Evolutionary conservation across 2,329 filamentous ascomycete genomes (phyloP).

Genomic region (Emergomyces africanus): DNA sequence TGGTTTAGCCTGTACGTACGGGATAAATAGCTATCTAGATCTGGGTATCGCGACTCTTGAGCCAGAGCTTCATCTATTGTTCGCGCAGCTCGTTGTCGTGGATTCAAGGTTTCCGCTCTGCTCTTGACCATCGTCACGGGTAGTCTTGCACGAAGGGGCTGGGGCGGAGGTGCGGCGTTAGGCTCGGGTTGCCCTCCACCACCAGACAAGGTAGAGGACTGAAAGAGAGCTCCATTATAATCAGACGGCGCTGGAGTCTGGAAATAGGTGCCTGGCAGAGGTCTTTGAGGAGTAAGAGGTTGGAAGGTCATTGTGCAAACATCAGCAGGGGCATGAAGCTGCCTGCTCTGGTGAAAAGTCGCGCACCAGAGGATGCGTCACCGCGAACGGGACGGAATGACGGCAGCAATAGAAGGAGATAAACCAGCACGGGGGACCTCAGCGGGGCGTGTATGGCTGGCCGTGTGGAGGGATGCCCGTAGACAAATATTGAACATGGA

Average conservation of each 20-base stretch:
- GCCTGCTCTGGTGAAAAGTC: background rate
- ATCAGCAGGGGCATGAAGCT: constrained; percentile 1
- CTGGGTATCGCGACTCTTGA: constrained; percentile 69
- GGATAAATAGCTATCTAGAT: constrained; percentile 77
- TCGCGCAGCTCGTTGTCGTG: constrained; percentile 65
- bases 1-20: constrained; percentile 46
- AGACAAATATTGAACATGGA: background rate
- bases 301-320: constrained; percentile 30
- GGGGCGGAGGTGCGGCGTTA: constrained; percentile 4
- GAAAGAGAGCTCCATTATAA: constrained; percentile 26
- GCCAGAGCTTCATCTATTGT: constrained; percentile 71
- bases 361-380: background rate
- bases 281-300: constrained; percentile 28
- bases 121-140: constrained; percentile 25
- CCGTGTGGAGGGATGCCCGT: background rate
- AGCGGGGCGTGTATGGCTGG: background rate
- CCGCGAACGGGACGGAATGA: background rate
- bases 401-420: background rate
- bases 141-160: constrained; percentile 5
- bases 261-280: constrained; percentile 31
- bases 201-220: background rate
- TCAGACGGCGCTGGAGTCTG: constrained; percentile 27
- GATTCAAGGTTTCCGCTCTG: constrained; percentile 44
- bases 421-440: background rate
- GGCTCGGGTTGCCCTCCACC: constrained; percentile 1